These are phyloP conservation scores for Lentinula guzmanii DNA, from an alignment of 768 basidiomycete species.

Conservation along the genomic window DNA sequence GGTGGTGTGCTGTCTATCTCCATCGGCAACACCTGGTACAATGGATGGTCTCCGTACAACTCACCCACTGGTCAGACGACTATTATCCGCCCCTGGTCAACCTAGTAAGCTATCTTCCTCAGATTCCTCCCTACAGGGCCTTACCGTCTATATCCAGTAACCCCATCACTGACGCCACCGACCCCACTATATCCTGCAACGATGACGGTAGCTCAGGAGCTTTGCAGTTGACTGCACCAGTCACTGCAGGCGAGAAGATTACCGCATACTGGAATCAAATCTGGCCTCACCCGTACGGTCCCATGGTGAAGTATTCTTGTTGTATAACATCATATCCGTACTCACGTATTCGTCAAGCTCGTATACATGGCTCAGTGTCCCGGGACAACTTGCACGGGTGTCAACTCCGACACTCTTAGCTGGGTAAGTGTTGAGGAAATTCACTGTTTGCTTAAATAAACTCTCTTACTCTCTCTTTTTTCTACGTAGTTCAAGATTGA, in stretches of 20 bases:
- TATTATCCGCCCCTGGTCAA: constrained; percentile 39
- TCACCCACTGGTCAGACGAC: constrained; percentile 31
- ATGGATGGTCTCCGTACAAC: constrained; percentile 39
- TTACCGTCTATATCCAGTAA: constrained; percentile 19
- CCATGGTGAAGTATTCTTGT: constrained; percentile 24
- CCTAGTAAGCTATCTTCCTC: constrained; percentile 26
- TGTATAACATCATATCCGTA: background rate
- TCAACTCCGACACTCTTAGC: constrained; percentile 29
- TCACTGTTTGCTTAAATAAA: too few species aligned
- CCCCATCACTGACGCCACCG: constrained; percentile 32
- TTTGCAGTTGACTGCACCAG: constrained; percentile 34
- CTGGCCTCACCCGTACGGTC: constrained; percentile 40
- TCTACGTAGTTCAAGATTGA: constrained; percentile 38
- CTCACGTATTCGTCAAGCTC: constrained; percentile 19
- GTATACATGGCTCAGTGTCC: constrained; percentile 43
- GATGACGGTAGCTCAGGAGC: constrained; percentile 36
- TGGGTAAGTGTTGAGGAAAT: constrained; percentile 27
- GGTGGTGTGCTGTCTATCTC: constrained; percentile 39
- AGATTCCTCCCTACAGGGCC: background rate
- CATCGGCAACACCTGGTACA: constrained; percentile 31
- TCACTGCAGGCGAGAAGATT: constrained; percentile 35
- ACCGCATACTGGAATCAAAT: constrained; percentile 40
- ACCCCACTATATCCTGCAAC: constrained; percentile 37
- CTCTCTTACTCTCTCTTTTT: too few species aligned
- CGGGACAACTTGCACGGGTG: constrained; percentile 33